These are phyloP conservation scores for Yarrowia yakushimensis DNA, from an alignment of 805 yeast species.

Conservation along the genomic window DNA sequence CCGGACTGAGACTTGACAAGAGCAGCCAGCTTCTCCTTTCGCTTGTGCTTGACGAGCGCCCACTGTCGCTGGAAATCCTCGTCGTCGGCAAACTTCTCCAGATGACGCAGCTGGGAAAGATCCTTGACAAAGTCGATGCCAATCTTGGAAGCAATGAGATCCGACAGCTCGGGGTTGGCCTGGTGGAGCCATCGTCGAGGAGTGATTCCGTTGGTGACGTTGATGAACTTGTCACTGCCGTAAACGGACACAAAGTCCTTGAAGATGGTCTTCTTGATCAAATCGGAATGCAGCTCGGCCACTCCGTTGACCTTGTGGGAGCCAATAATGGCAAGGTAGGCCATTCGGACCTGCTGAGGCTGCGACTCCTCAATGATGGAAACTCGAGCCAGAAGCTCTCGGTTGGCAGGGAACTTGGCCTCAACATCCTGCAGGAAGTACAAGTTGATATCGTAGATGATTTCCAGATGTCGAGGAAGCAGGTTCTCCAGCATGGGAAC, in stretches of 20 bases:
- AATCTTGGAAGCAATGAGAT: slow-evolving; percentile 66
- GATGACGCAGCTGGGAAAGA: slow-evolving; percentile 60
- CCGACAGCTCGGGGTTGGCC: slow-evolving; percentile 79
- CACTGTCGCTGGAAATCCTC: slow-evolving; percentile 62
- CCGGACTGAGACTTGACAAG: slow-evolving; percentile 64
- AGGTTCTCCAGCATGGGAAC: slow-evolving; percentile 71
- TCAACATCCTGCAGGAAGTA: slow-evolving; percentile 74
- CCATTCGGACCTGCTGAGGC: slow-evolving; percentile 88
- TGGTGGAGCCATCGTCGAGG: slow-evolving; percentile 96
- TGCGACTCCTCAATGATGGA: slow-evolving; percentile 80
- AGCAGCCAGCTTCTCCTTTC: slow-evolving; percentile 63
- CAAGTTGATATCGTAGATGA: slow-evolving; percentile 80
- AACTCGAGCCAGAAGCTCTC: slow-evolving; percentile 61
- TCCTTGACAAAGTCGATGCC: slow-evolving; percentile 60
- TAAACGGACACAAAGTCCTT: slow-evolving; percentile 81
- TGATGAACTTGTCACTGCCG: slow-evolving; percentile 80
- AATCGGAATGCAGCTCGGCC: slow-evolving; percentile 90
- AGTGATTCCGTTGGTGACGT: slow-evolving; percentile 92
- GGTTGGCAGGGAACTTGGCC: slow-evolving; percentile 68
- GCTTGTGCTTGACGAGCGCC: slow-evolving; percentile 65
- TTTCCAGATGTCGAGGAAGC: slow-evolving; percentile 88
- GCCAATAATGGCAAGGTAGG: slow-evolving; percentile 83
- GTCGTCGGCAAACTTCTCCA: slow-evolving; percentile 67
- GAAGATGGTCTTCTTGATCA: slow-evolving; percentile 83
- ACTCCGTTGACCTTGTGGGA: slow-evolving; percentile 94